Conservation (phyloP, 305 asterid genomes). For the Plantago lanceolata region DNA sequence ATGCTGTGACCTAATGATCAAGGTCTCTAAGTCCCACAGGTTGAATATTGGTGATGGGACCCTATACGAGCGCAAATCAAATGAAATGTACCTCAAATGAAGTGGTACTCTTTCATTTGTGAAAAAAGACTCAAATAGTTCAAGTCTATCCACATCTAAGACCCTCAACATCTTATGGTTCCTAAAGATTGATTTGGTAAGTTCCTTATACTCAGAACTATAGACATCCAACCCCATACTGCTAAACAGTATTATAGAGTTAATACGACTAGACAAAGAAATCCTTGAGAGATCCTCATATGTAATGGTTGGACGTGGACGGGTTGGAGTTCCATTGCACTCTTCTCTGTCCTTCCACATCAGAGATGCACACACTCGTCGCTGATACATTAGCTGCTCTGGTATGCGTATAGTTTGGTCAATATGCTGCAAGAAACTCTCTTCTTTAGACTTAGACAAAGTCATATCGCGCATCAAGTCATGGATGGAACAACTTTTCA, state of each 20-base stretch:
- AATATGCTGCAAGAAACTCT: background rate
- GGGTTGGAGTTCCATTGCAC: background rate
- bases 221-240: accelerated
- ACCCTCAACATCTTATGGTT: constrained; percentile 3
- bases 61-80: too few species aligned
- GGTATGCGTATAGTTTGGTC: background rate
- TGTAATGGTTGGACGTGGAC: background rate
- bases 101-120: too few species aligned
- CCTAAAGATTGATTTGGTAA: background rate
- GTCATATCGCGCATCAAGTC: constrained; percentile 3
- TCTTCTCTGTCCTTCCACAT: too few species aligned
- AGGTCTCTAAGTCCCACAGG: constrained; percentile 9
- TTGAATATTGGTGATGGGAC: background rate
- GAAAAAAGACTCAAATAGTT: too few species aligned
- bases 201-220: too few species aligned
- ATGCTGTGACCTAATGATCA: background rate
- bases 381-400: background rate
- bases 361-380: background rate
- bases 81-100: constrained; percentile 10
- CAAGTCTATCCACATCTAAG: background rate
- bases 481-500: constrained; percentile 1
- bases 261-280: background rate
- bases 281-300: background rate
- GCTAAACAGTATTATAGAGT: background rate
- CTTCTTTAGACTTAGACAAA: background rate